Base-by-base conservation (phyloP, 2,329 filamentous ascomycete genomes). In the Xylaria sp. region DNA sequence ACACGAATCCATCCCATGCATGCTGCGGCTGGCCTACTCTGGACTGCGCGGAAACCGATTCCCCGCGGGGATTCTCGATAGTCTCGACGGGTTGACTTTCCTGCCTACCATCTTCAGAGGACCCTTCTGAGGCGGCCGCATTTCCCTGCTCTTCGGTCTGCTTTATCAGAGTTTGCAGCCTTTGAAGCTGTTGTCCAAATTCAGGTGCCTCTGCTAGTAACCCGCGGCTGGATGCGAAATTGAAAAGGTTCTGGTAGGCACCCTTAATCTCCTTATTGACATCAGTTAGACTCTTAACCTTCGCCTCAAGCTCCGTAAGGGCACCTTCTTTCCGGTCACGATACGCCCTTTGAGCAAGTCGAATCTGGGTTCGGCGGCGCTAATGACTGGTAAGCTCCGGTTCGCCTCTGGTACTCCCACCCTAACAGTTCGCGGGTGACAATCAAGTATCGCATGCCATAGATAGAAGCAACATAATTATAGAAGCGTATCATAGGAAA, bases 341-440 rank as follows among this genome's bases (percentile, higher is more conserved):
- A 67, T 96, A 96, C 1, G 91, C 91, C 61, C 91, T 80, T 70
- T 96, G 92, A 1, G 92, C 92, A 50, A 93, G 81, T 20, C 92
- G 86, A 59, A 96, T 94, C 69, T 96, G 92, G 4, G 90, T 93
- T 50, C 92, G 84, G 48, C 92, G 88, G 57, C 91, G 87, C 89
- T 90, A 61, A 41, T 37, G 41, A 44, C 40, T 53, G 56, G 56
- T 65, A 60, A 67, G 39, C 22, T 44, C 56, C 42, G 24, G 40
- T 44, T 2, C 29, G 3, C 4, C 22, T 44, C 56, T 43, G 24
- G 40, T 44, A 4, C 29, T 3, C 4, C 21, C 16, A 11, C 26
- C 2, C 20, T 8, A 7, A 6, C 16, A 16, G 18, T 29, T 34
- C 16, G 5, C 29, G 9, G 3, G 29, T 11, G 8, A 34, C 29